A percentile compares a stretch with the other conserved stretches of the same genome.
Evolutionary conservation across 768 basidiomycete genomes (phyloP).

Genomic region (Termitomyces sp.): DNA sequence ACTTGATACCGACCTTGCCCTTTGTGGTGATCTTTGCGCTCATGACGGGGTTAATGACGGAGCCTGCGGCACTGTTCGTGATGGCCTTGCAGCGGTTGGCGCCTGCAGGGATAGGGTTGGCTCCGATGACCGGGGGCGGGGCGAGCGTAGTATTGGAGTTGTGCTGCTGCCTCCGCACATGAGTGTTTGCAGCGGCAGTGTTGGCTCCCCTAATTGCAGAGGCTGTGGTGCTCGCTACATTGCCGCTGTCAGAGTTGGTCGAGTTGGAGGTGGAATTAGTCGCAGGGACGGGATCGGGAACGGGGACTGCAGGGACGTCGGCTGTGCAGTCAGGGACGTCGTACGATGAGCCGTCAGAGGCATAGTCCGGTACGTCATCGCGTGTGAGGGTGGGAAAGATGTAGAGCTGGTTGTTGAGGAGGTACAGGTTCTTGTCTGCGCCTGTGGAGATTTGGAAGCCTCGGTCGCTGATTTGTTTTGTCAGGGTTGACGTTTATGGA

Average conservation of each 20-base stretch:
- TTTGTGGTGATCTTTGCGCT: conserved; percentile 70
- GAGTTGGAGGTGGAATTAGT: conserved; percentile 10
- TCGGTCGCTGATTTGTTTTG: conserved; percentile 39
- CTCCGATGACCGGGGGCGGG: background rate
- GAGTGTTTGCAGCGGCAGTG: background rate
- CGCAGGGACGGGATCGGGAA: background rate
- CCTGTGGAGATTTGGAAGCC: conserved; percentile 79
- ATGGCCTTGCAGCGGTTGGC: conserved; percentile 38
- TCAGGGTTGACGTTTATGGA: too few relatives aligned
- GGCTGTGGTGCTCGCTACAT: background rate
- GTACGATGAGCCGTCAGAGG: conserved; percentile 53
- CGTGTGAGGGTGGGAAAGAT: conserved; percentile 78
- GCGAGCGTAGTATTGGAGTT: background rate
- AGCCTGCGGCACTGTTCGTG: conserved; percentile 21
- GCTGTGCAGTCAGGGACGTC: conserved; percentile 65
- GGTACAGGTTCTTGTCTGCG: conserved; percentile 56
- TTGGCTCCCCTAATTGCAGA: background rate
- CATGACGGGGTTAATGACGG: conserved; percentile 71
- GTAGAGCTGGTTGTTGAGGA: conserved; percentile 67
- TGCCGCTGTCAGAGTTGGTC: background rate
- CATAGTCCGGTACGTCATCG: conserved; percentile 44
- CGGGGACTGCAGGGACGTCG: conserved; percentile 3
- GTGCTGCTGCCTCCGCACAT: background rate
- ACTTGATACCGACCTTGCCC: conserved; percentile 51
- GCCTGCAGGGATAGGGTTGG: background rate